Evolutionary conservation across 2,329 filamentous ascomycete genomes (phyloP), one percentile per base, ranked within the genome.

Genomic region (Plectosphaerella cucumerina): DNA sequence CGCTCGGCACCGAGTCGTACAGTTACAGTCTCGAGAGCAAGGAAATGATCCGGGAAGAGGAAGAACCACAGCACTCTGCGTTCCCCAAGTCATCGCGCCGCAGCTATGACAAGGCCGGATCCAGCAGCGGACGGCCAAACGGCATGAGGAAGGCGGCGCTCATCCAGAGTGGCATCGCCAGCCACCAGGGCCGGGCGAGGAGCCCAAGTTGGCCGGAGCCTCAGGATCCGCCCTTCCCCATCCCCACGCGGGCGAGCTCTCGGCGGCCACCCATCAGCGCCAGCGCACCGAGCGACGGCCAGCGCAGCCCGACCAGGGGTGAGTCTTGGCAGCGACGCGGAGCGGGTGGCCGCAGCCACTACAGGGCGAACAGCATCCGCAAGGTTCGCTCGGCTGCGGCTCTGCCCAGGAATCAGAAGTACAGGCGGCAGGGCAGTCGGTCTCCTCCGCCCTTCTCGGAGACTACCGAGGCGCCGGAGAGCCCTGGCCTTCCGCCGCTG

Each of bases 191-290:
- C 44, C 80, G 82, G 34, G 76, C 85, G 10, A 73, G 81, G 53
- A 90, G 84, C 62, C 85, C 86, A 45, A 90, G 78, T 64, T 69
- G 83, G 49, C 77, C 74, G 47, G 90, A 84, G 53, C 54, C 73
- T 50, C 71, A 67, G 26, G 76, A 82, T 48, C 92, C 94, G 23
- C 94, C 94, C 1, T 97, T 96, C 73, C 92, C 94, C 0, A 96
- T 99, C 6, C 94, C 94, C 0, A 86, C 86, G 3, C 80, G 94
- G 51, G 89, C 90, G 26, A 97, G 93, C 68, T 99, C 92, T 6
- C 84, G 91, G 53, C 85, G 87, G 60, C 79, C 86, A 20, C 81
- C 84, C 1, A 69, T 84, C 53, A 86, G 80, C 58, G 74, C 80
- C 47, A 91, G 88, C 64, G 74, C 76, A 3, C 76, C 78, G 1